These are phyloP conservation scores for Elymus sibiricus DNA, from an alignment of 176 grass and related monocot species.

Conservation along the genomic window DNA sequence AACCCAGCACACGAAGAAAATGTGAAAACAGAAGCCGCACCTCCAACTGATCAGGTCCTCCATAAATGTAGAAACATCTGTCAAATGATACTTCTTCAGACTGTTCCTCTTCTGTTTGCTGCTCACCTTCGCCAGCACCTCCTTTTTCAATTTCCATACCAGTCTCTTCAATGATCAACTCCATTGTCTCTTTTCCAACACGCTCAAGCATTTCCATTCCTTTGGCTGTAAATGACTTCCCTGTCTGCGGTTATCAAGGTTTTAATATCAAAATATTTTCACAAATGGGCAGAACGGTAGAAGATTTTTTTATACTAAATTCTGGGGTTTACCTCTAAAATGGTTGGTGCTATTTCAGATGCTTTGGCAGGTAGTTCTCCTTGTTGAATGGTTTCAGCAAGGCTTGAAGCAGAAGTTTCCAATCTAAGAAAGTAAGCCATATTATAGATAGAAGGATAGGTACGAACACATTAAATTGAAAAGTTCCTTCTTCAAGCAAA, in stretches of 20 bases:
- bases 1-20: neutral
- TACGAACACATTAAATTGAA: neutral
- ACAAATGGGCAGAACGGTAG: conserved; percentile 10
- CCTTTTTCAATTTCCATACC: conserved; percentile 87
- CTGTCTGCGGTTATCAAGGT: conserved; percentile 54
- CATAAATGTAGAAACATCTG: conserved; percentile 99
- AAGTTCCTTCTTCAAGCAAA: conserved; percentile 10
- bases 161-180: conserved; percentile 86
- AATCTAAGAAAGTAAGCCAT: conserved; percentile 47
- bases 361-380: conserved; percentile 73
- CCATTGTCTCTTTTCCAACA: conserved; percentile 98
- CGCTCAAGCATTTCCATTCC: conserved; percentile 95
- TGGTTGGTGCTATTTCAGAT: conserved; percentile 75
- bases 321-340: conserved; percentile 64
- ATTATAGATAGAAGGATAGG: neutral
- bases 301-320: conserved; percentile 21
- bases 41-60: conserved; percentile 96
- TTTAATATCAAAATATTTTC: conserved; percentile 25
- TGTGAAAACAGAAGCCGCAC: conserved; percentile 43
- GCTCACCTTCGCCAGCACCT: conserved; percentile 44
- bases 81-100: conserved; percentile 96
- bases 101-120: conserved; percentile 69
- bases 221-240: conserved; percentile 77
- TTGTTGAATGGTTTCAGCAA: conserved; percentile 90
- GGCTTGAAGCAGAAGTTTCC: conserved; percentile 84